Percentiles rank a stretch among this genome's conserved stretches.
Evolutionary conservation across 1,284 basidiomycete genomes (phyloP).

Genomic region (Tilletiopsis washingtonensis): DNA sequence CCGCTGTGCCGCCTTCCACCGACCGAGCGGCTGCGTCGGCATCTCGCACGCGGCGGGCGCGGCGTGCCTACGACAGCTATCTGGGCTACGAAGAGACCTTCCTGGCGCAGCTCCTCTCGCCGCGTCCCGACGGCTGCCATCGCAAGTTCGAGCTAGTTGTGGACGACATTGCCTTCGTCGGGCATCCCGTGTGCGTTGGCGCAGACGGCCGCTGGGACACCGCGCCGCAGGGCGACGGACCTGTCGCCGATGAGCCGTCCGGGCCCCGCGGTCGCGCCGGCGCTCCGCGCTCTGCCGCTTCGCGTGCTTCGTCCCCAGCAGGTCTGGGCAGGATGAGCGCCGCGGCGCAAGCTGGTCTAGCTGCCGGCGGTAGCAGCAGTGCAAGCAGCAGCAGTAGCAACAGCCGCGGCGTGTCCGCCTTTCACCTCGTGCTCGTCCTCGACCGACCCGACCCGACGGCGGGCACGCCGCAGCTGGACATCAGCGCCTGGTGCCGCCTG

Average conservation of each 20-base stretch:
- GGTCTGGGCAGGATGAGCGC: too few relatives aligned
- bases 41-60: not conserved
- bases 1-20: not conserved
- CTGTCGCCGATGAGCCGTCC: too few relatives aligned
- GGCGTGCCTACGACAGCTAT: slow-evolving; percentile 40
- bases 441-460: slow-evolving; percentile 39
- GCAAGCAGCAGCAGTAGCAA: not conserved
- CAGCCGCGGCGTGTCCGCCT: slow-evolving; percentile 15
- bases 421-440: slow-evolving; percentile 44
- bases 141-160: slow-evolving; percentile 88
- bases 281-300: not conserved
- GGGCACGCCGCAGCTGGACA: slow-evolving; percentile 21
- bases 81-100: slow-evolving; percentile 75
- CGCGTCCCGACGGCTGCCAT: slow-evolving; percentile 70
- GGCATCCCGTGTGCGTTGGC: slow-evolving; percentile 80
- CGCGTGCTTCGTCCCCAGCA: too few relatives aligned
- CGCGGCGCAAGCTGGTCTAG: too few relatives aligned
- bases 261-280: not conserved
- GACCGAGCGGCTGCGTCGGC: not conserved
- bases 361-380: not conserved
- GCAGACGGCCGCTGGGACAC: slow-evolving; percentile 27
- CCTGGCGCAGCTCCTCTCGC: slow-evolving; percentile 72
- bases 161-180: slow-evolving; percentile 87
- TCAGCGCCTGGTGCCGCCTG: slow-evolving; percentile 29
- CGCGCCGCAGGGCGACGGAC: not conserved